Percentiles rank a stretch among this genome's conserved stretches.
Conservation (phyloP, 2,329 filamentous ascomycete species). For the Tolypocladium album region DNA sequence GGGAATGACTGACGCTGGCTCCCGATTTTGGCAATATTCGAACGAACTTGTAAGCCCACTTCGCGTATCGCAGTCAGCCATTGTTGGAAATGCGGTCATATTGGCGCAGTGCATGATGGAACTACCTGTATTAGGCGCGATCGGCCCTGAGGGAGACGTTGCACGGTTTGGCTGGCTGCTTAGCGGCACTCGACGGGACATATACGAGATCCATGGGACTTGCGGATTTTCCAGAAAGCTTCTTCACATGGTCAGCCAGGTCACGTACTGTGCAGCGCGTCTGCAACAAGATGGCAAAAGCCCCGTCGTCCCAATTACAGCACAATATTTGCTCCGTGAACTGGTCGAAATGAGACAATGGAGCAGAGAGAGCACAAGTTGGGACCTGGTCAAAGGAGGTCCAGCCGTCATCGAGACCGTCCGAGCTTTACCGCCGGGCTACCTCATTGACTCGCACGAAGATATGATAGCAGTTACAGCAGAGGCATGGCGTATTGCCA, state of each 20-base stretch:
- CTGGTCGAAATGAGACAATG: conserved; percentile 23
- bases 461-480: conserved; percentile 29
- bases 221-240: conserved; percentile 30
- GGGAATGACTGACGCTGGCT: conserved; percentile 22
- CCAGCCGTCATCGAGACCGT: conserved; percentile 18
- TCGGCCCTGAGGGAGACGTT: conserved; percentile 17
- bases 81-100: conserved; percentile 27
- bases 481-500: conserved; percentile 29
- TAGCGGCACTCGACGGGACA: conserved; percentile 22
- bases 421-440: conserved; percentile 10
- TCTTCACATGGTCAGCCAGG: conserved; percentile 24
- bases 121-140: conserved; percentile 14
- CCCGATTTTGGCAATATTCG: conserved; percentile 22
- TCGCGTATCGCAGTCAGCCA: conserved; percentile 27
- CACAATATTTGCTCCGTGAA: conserved; percentile 14
- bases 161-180: conserved; percentile 27
- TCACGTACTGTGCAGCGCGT: conserved; percentile 24
- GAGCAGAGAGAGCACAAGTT: conserved; percentile 18
- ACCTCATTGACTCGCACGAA: conserved; percentile 14
- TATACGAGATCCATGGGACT: conserved; percentile 27
- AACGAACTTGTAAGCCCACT: conserved; percentile 22
- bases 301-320: conserved; percentile 19
- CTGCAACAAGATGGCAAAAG: conserved; percentile 21
- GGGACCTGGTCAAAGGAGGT: conserved; percentile 8
- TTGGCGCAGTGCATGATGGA: conserved; percentile 27